phyloP scores from a whole-genome alignment of 148 eudicot genomes.

The Polygonum aviculare region DNA sequence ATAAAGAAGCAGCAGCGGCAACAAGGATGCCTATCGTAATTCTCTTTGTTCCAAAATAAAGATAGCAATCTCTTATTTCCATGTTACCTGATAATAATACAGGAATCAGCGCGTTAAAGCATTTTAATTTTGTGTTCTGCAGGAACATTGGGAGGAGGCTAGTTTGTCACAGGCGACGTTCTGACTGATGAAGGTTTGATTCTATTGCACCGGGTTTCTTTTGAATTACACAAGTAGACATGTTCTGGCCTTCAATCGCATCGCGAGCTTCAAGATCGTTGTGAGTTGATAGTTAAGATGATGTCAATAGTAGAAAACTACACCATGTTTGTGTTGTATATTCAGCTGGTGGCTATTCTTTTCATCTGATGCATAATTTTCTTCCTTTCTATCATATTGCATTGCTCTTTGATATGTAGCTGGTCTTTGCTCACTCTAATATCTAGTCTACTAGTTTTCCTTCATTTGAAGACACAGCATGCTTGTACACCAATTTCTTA shows the following conservation, averaged over 20 bases:
- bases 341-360: background rate
- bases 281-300: constrained; percentile 8
- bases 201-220: background rate
- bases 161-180: background rate
- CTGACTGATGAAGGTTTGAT: background rate
- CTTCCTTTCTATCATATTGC: background rate
- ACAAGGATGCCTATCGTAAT: constrained; percentile 61
- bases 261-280: background rate
- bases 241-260: background rate
- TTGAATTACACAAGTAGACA: constrained; percentile 4
- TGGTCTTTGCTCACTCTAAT: background rate
- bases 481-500: background rate
- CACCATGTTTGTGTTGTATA: constrained; percentile 8
- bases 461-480: background rate
- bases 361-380: constrained; percentile 1
- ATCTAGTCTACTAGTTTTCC: background rate
- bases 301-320: constrained; percentile 2
- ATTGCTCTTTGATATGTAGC: background rate
- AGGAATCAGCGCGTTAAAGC: background rate
- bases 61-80: no score
- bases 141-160: constrained; percentile 12
- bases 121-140: background rate
- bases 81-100: background rate
- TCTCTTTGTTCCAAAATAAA: constrained; percentile 8
- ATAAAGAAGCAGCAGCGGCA: constrained; percentile 37